Percentiles rank a stretch among this genome's conserved stretches.
phyloP scores from a whole-genome alignment of 2,329 filamentous ascomycete genomes.

The Neonectria hederae region DNA sequence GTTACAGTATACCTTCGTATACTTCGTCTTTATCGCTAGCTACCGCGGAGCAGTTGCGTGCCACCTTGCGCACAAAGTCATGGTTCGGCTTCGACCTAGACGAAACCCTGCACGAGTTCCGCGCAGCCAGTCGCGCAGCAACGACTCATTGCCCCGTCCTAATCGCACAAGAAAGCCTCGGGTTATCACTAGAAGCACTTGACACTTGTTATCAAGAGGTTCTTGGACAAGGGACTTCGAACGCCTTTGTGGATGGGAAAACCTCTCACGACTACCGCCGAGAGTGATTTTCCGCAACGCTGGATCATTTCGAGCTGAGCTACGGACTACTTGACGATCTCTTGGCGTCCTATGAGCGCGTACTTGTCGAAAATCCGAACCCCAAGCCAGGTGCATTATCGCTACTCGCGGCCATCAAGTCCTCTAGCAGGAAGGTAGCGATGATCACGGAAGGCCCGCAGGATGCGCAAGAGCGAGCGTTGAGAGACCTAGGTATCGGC shows the following conservation, averaged over 20 bases:
- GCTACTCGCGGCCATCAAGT: constrained; percentile 48
- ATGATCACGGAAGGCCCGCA: constrained; percentile 59
- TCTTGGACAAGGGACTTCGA: constrained; percentile 46
- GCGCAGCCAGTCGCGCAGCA: constrained; percentile 50
- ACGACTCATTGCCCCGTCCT: constrained; percentile 44
- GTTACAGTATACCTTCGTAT: neutral
- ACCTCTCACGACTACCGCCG: constrained; percentile 54
- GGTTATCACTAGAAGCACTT: constrained; percentile 15
- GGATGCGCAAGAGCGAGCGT: constrained; percentile 57
- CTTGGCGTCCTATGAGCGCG: constrained; percentile 43
- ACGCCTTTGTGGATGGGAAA: constrained; percentile 56
- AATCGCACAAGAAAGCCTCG: constrained; percentile 35
- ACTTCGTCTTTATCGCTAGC: accelerated
- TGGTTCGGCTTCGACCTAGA: constrained; percentile 61
- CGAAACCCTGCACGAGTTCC: constrained; percentile 59
- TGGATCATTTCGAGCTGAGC: constrained; percentile 41
- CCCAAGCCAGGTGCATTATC: constrained; percentile 50
- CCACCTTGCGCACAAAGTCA: constrained; percentile 19
- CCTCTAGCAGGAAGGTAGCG: constrained; percentile 50
- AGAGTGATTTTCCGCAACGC: constrained; percentile 49
- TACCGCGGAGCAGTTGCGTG: neutral
- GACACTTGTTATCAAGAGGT: constrained; percentile 46
- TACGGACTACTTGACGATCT: constrained; percentile 34
- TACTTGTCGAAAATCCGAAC: constrained; percentile 42
- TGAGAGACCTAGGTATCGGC: constrained; percentile 36